Evolutionary conservation across 257 asterid species (phyloP).

Genomic region (Solanum piurae): DNA sequence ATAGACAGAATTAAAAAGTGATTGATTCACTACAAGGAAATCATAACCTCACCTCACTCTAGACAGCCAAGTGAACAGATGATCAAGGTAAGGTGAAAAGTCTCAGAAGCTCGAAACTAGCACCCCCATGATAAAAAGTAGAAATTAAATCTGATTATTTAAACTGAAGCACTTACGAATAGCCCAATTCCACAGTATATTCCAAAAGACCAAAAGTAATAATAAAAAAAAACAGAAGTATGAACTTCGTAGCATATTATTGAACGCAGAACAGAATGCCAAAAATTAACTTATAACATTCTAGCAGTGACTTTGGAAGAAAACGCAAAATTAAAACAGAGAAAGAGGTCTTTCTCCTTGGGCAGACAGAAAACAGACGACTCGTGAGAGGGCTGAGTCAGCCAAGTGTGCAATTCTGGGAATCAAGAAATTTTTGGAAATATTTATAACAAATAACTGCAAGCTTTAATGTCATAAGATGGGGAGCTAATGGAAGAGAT

Average conservation of each 20-base stretch:
- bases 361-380: neutral
- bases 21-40: neutral
- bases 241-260: neutral
- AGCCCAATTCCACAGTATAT: neutral
- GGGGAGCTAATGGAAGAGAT: neutral
- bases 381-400: neutral
- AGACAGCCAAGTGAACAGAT: neutral
- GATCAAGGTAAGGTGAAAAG: neutral
- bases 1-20: neutral
- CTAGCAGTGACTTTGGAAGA: neutral
- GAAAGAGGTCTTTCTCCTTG: neutral
- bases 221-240: neutral
- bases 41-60: neutral
- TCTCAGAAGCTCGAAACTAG: neutral
- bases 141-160: neutral
- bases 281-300: neutral
- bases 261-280: neutral
- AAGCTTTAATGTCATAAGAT: neutral
- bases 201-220: neutral
- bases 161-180: neutral
- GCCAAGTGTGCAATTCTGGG: neutral
- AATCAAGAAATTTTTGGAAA: neutral
- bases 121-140: neutral
- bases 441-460: neutral
- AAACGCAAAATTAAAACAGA: neutral